These are phyloP conservation scores for Trichoderma orchidacearum DNA, from an alignment of 495 filamentous ascomycete species.

Conservation along the genomic window DNA sequence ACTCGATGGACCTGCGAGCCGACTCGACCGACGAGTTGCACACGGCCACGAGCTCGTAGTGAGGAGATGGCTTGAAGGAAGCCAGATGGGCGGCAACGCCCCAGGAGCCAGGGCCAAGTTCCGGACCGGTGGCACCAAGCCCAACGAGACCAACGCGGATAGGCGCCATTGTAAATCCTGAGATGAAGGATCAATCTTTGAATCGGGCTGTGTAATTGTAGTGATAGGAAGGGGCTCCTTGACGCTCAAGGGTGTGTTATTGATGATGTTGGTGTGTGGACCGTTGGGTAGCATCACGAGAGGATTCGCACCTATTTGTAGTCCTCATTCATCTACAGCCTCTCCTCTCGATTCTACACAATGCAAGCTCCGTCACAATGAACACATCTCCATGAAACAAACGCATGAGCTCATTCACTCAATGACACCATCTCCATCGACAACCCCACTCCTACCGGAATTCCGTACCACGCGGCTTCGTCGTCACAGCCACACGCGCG, in stretches of 20 bases:
- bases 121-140: conserved; percentile 15
- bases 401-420: background rate
- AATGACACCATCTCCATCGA: background rate
- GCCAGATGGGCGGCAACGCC: conserved; percentile 30
- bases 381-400: too few relatives aligned
- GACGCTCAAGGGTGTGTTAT: too few relatives aligned
- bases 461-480: background rate
- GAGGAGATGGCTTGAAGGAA: conserved; percentile 15
- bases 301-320: background rate
- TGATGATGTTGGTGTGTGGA: background rate
- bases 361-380: too few relatives aligned
- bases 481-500: too few relatives aligned
- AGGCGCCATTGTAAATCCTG: conserved; percentile 6
- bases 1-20: conserved; percentile 26
- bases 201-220: too few relatives aligned
- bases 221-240: too few relatives aligned
- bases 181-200: background rate
- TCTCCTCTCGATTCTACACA: background rate
- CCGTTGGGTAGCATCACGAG: background rate
- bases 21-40: conserved; percentile 29
- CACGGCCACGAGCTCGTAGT: conserved; percentile 34
- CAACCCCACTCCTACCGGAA: too few relatives aligned
- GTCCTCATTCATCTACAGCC: background rate
- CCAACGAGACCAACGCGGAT: conserved; percentile 33
- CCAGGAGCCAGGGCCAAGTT: conserved; percentile 21